Evolutionary conservation across 2,329 filamentous ascomycete genomes (phyloP).

Genomic region (Helotiales sp.): DNA sequence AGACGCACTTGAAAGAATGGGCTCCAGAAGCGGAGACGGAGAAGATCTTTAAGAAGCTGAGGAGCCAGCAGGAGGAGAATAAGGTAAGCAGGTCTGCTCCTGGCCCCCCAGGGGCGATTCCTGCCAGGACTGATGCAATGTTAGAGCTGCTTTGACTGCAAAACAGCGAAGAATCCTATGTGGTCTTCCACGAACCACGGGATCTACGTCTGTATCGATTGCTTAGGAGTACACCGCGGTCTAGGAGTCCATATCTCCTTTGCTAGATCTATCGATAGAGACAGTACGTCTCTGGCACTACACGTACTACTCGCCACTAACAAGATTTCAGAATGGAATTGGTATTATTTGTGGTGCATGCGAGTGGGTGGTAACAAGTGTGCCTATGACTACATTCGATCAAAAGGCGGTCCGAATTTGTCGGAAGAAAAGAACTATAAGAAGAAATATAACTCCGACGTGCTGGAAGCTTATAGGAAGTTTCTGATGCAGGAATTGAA

Average conservation of each 20-base stretch:
- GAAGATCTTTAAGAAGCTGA: conserved; percentile 97
- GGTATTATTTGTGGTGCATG: conserved; percentile 96
- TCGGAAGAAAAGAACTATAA: conserved; percentile 64
- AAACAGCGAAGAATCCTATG: conserved; percentile 94
- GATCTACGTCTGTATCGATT: conserved; percentile 98
- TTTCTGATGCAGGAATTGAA: too few species aligned
- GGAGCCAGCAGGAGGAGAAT: conserved; percentile 92
- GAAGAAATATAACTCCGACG: conserved; percentile 91
- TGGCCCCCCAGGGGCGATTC: too few species aligned
- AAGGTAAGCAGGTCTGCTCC: too few species aligned
- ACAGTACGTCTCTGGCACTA: conserved; percentile 66
- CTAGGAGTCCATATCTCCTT: conserved; percentile 99
- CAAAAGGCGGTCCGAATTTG: conserved; percentile 89
- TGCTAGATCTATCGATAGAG: conserved; percentile 96
- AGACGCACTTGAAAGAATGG: conserved; percentile 56
- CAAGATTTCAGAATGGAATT: conserved; percentile 79
- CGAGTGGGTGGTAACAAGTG: conserved; percentile 98
- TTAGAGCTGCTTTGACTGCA: conserved; percentile 97
- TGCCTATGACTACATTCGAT: conserved; percentile 97
- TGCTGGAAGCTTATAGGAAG: conserved; percentile 92
- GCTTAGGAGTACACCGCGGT: conserved; percentile 94
- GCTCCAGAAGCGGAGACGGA: conserved; percentile 93
- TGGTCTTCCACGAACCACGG: conserved; percentile 97
- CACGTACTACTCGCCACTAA: conserved; percentile 7
- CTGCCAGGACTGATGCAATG: not conserved